phyloP scores from a whole-genome alignment of 768 basidiomycete species.

The Kwoniella botswanensis region DNA sequence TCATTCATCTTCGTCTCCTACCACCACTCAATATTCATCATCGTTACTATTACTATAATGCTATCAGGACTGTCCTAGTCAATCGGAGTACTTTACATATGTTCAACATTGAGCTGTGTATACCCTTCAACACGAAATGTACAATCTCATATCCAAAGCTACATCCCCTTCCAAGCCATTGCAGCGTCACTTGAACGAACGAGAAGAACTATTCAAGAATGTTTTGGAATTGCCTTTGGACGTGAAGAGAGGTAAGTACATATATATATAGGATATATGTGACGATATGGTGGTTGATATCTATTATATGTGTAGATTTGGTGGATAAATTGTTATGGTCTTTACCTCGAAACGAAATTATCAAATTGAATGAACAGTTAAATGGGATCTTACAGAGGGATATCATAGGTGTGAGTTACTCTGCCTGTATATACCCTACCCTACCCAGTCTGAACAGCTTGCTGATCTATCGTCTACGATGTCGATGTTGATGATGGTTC shows the following conservation, averaged over 20 bases:
- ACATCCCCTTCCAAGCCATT: slow-evolving; percentile 3
- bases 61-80: too few species aligned
- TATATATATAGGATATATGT: not conserved
- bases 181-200: slow-evolving; percentile 1
- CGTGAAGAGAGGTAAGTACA: slow-evolving; percentile 21
- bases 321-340: slow-evolving; percentile 41
- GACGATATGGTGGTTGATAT: not conserved
- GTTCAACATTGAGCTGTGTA: too few species aligned
- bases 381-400: slow-evolving; percentile 44
- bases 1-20: too few species aligned
- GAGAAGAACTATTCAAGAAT: slow-evolving; percentile 5
- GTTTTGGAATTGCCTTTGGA: slow-evolving; percentile 27
- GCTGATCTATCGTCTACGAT: too few species aligned
- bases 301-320: slow-evolving; percentile 15
- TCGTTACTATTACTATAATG: not conserved
- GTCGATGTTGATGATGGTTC: not conserved
- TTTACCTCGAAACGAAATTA: slow-evolving; percentile 45
- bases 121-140: not conserved
- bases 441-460: too few species aligned
- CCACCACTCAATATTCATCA: not conserved
- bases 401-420: slow-evolving; percentile 42
- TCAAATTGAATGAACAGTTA: slow-evolving; percentile 30
- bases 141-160: not conserved
- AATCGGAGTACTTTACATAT: too few species aligned
- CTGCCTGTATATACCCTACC: not conserved